Conservation (phyloP, 1,139 yeast species). For the Kodamaea sp. region DNA sequence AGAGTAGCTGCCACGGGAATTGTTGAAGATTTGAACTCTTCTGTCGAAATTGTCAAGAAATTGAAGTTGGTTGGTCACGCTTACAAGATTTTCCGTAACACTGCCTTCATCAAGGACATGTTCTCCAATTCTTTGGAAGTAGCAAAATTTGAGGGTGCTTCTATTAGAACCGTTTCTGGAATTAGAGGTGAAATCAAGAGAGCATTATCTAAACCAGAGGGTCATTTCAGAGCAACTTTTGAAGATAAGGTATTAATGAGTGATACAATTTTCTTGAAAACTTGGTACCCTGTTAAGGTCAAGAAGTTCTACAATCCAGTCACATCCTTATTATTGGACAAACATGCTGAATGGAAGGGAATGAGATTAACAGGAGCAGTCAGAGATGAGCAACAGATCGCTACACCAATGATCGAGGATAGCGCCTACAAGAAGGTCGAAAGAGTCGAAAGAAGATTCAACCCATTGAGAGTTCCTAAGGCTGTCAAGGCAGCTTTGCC, state of each 20-base stretch:
- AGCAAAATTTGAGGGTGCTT: constrained; percentile 97
- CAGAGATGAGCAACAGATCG: constrained; percentile 70
- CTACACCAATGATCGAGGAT: constrained; percentile 67
- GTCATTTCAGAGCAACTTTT: constrained; percentile 97
- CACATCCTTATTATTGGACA: constrained; percentile 73
- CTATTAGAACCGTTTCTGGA: constrained; percentile 94
- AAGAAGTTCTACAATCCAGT: constrained; percentile 95
- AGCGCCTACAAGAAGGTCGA: constrained; percentile 78
- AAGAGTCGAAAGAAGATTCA: constrained; percentile 83
- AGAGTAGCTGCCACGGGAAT: constrained; percentile 98
- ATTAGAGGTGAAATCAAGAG: constrained; percentile 96
- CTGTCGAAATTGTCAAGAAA: constrained; percentile 92
- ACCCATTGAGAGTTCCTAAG: constrained; percentile 83
- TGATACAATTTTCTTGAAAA: constrained; percentile 85
- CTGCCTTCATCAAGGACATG: constrained; percentile 97
- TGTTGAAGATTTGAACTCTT: constrained; percentile 87
- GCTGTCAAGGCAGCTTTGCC: constrained; percentile 77
- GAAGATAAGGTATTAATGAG: constrained; percentile 93
- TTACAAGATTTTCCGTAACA: constrained; percentile 87
- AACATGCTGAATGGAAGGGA: constrained; percentile 91
- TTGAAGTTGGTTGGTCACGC: constrained; percentile 95
- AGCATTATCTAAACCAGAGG: constrained; percentile 92
- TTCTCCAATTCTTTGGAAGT: constrained; percentile 89
- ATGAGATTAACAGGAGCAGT: constrained; percentile 95
- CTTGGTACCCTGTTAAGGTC: constrained; percentile 95